A percentile compares a stretch with the other conserved stretches of the same genome.
phyloP scores from a whole-genome alignment of 257 asterid genomes.

The Ligustrum vulgare region DNA sequence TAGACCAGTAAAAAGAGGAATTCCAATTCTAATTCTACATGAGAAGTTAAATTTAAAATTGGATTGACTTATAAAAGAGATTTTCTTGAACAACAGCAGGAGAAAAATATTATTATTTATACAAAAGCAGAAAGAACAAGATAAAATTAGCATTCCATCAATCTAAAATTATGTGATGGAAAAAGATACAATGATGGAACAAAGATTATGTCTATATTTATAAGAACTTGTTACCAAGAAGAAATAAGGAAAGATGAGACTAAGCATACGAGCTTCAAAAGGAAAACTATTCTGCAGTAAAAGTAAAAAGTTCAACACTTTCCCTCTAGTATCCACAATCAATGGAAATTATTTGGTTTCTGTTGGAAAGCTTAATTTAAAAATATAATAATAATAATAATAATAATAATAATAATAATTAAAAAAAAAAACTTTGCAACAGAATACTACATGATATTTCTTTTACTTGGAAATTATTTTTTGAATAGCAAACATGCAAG shows the following conservation, averaged over 20 bases:
- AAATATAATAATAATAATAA: too few relatives aligned
- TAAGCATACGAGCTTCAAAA: background rate
- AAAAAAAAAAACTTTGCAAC: background rate
- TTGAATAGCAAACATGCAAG: background rate
- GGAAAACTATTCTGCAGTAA: background rate
- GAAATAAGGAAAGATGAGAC: too few relatives aligned
- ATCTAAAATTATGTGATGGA: background rate
- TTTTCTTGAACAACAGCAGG: background rate
- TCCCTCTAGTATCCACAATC: background rate
- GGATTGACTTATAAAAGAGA: background rate
- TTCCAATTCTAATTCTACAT: background rate
- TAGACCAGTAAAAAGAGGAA: background rate
- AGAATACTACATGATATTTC: too few relatives aligned
- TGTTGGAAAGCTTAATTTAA: background rate
- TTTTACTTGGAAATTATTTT: background rate
- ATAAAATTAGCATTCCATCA: background rate
- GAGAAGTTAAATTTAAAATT: background rate
- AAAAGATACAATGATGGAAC: background rate
- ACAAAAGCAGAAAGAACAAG: background rate
- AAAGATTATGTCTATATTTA: background rate
- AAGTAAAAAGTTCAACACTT: background rate
- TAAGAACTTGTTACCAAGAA: background rate
- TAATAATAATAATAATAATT: too few relatives aligned
- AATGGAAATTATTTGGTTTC: background rate
- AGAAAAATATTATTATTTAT: background rate